Evolutionary conservation across 192 early-diverging fungal species (phyloP), one percentile per base, ranked within the genome.

Genomic region (Backusella psychrophila): DNA sequence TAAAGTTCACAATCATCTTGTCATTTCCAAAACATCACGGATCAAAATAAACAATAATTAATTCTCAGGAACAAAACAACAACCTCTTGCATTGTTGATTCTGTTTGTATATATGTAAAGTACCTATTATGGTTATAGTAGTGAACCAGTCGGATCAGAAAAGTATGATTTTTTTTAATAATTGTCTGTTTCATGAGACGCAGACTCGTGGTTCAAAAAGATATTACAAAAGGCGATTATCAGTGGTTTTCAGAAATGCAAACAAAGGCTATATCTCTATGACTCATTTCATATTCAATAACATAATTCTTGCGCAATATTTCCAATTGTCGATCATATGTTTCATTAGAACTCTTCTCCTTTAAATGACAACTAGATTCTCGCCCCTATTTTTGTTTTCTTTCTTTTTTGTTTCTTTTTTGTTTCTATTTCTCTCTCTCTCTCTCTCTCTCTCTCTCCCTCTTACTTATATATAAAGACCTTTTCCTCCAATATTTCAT

Each of bases 321-420:
- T 63, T 11, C 56, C 26, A 63, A 63, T 63, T 63, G 56, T 26
- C 56, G 56, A 63, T 63, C 56, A 29, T 63, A 63, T 63, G 56
- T 63, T 63, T 63, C 56, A 63, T 63, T 63, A 26, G 12, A 33
- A 29, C 6, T n/a, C 23, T 66, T 66, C 19, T 36, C 6, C 66
- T 68, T 38, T 68, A 21, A 36, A 36, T 68, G 34, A 33, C 35
- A 68, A 38, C 31, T 33, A 68, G 35, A 9, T 38, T 33, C 5
- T n/a, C 7, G 1, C 34, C 17, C 31, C 31, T 59, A 17, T 52
- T 38, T 79, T 41, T 71, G 36, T n/a, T 34, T 35, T 69, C 21
- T 67, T 63, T 15, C 21, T 77, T 70, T 35, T 36, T 79, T 26
- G 59, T 75, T 56, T 71, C 9, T 26, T 42, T 68, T 63, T 6